Evolutionary conservation across 225 moss, liverwort and hornwort genomes (phyloP), one percentile per base, ranked within the genome.

Genomic region (Takakia lepidozioides): DNA sequence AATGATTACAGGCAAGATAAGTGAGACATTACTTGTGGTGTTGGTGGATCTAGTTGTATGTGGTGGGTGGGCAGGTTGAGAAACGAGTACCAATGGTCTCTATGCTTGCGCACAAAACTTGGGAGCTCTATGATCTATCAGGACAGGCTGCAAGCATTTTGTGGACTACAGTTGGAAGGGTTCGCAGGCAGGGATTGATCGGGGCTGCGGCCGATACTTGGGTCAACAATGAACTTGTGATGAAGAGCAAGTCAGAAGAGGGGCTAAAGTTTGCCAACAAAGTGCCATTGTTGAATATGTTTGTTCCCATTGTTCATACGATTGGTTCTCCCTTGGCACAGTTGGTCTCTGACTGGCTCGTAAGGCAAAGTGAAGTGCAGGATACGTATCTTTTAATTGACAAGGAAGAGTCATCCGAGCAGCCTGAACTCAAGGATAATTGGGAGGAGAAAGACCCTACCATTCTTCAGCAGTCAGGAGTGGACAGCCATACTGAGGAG

Each of bases 121-220:
- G 47, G 25, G 65, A 38, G 16, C 42, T 72, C 48, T 48, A 59
- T 42, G 50, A 35, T 55, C 34, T 69, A 46, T 52, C 72, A 38
- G 61, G 55, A 51, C 57, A 65, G 53, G 58, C 32, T 55, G 21
- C 68, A 55, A 61, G 32, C 26, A 57, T 50, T 45, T 27, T 56
- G 38, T 53, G 44, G 29, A 60, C 63, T 46, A 60, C 64, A 18
- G 71, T 39, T 54, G 60, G 60, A 14, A 64, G 68, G 40, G 58
- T 78, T 52, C 32, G 55, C 54, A 68, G 60, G 19, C 65, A 58
- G 29, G 77, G 77, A 29, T 4, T 78, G 7, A 44, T 78, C 55
- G 68, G 61, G 68, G 77, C 68, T 69, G 62, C 72, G 47, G 77
- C 77, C 30, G 62, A 78, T 55, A 65, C 64, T 8, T 78, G 77